Base-by-base conservation (phyloP, 1,139 yeast genomes). In the Ashbya aceris region DNA sequence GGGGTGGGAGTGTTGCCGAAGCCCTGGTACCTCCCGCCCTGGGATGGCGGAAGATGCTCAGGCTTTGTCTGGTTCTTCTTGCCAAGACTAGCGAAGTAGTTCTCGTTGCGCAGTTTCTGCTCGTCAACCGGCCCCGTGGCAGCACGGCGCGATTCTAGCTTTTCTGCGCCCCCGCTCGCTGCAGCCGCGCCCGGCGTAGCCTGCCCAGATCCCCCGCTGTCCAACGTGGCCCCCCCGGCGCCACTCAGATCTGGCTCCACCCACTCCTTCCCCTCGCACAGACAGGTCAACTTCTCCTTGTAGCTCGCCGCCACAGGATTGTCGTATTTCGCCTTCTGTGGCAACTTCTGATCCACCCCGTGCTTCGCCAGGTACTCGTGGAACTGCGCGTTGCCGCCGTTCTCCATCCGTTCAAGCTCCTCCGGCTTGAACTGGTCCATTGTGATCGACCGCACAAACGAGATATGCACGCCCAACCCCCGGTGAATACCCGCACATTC, bases 401-500 rank as follows among this genome's bases (percentile, higher is more conserved):
- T 70, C 56, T 91, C 96, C 98, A 93, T 89, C 52, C 93, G 71
- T 49, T 79, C 69, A 45, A 87, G 74, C 63, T 91, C 97, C 43
- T 86, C 95, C 11, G 87, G 82, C 63, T 87, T 87, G 71, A 93
- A 93, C 66, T 87, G 96, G 62, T 91, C 99, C 94, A 93, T 89
- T 28, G 96, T 86, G 52, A 91, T 87, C 27, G 95, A 84, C 60
- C 98, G 76, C 40, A 91, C 98, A 67, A 93, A 93, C 36, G 97
- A 87, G 47, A 91, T 79, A 64, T 93, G 98, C 39, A 91, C 98
- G 32, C 99, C 99, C 43, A 91, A 70, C 28, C 96, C 95, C 62
- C 99, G 74, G 64, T 91, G 99, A 47, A 85, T 73, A 41, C 98
- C 96, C 33, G 97, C 96, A 71, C 98, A 91, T 65, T 91, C 98